These are phyloP conservation scores for Amoebophrya sp. DNA, from an alignment of 169 alveolate species.

Conservation along the genomic window DNA sequence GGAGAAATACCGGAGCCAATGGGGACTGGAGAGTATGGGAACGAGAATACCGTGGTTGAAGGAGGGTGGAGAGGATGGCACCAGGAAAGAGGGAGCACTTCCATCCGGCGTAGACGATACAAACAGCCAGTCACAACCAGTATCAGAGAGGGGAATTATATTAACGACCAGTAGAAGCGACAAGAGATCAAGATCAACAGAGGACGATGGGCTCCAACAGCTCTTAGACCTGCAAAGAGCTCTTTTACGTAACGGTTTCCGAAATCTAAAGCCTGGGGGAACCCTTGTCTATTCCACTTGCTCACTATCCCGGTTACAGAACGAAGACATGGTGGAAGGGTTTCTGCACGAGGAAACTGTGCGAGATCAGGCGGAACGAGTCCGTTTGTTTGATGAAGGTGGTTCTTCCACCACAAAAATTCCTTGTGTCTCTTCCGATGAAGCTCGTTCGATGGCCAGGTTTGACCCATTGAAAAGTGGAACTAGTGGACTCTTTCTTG, in stretches of 20 bases:
- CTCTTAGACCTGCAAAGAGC: slow-evolving; percentile 1
- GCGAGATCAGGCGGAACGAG: background rate
- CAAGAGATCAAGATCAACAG: no score
- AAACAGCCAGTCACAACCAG: no score
- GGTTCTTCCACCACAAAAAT: background rate
- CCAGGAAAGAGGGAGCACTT: no score
- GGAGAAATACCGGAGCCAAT: background rate
- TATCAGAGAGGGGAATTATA: no score
- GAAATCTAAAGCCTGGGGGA: slow-evolving; percentile 28
- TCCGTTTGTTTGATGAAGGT: background rate
- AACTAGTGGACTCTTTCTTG: background rate
- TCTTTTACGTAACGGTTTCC: background rate
- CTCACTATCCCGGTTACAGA: slow-evolving; percentile 3
- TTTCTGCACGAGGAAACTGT: background rate
- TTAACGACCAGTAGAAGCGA: no score
- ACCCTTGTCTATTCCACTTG: slow-evolving; percentile 24
- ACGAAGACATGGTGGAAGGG: slow-evolving; percentile 27
- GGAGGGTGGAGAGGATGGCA: no score
- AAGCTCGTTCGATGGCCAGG: background rate
- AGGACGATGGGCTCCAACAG: background rate
- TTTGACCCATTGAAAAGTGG: background rate
- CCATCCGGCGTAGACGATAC: no score
- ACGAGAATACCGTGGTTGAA: no score
- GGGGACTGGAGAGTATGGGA: no score
- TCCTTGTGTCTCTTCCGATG: background rate